Conservation (phyloP, 208 protist species). For the Acanthamoeba culbertsoni region DNA sequence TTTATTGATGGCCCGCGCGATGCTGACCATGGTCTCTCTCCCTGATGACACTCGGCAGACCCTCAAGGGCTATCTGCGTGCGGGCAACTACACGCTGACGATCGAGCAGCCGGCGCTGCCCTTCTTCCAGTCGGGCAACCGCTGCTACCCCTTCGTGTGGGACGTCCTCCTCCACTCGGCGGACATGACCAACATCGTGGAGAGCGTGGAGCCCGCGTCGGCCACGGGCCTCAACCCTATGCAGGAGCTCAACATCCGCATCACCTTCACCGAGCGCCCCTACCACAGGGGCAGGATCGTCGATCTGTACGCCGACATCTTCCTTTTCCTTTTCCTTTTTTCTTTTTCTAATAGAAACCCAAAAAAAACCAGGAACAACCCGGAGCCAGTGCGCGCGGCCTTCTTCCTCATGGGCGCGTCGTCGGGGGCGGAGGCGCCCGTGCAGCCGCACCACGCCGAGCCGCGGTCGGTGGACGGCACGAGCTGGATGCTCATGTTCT, state of each 20-base stretch:
- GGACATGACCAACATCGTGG: not conserved
- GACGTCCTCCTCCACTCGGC: not conserved
- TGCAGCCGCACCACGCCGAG: not conserved
- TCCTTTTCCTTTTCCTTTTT: not conserved
- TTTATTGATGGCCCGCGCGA: no score
- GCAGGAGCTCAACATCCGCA: not conserved
- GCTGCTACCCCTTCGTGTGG: slow-evolving; percentile 47
- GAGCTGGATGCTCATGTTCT: not conserved
- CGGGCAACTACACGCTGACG: not conserved
- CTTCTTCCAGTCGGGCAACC: not conserved
- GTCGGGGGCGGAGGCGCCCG: not conserved
- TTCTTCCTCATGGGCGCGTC: not conserved
- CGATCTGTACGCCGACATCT: not conserved
- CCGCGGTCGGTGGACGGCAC: not conserved
- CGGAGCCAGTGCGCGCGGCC: not conserved
- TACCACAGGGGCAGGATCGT: not conserved
- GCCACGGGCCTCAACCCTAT: not conserved
- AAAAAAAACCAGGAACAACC: not conserved
- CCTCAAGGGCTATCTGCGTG: not conserved
- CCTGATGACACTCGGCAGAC: not conserved
- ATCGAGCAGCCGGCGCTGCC: not conserved
- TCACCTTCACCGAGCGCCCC: not conserved
- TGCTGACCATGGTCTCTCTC: not conserved
- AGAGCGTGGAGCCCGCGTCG: not conserved
- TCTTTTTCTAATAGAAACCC: not conserved